phyloP scores from a whole-genome alignment of 441 rosid species.

The Erodium chrysanthum region DNA sequence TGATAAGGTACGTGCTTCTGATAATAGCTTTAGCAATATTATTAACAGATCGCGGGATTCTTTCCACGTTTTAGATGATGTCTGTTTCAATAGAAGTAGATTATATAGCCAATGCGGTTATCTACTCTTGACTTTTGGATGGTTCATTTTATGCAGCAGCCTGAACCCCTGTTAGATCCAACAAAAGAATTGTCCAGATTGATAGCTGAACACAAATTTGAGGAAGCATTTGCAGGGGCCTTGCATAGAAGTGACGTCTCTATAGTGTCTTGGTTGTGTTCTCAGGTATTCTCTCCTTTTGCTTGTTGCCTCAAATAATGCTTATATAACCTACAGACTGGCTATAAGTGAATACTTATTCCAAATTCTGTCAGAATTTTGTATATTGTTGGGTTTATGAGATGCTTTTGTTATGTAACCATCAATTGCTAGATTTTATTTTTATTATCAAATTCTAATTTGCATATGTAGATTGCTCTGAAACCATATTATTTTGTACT shows the following conservation, averaged over 20 bases:
- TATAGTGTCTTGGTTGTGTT: constrained; percentile 69
- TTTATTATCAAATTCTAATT: neutral
- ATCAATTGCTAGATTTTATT: neutral
- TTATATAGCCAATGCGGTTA: neutral
- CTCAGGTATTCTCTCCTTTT: constrained; percentile 37
- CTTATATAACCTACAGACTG: neutral
- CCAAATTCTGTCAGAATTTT: neutral
- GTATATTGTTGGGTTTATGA: neutral
- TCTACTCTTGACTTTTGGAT: constrained; percentile 10
- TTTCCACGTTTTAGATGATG: neutral
- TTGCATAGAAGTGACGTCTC: constrained; percentile 65
- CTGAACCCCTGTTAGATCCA: constrained; percentile 53
- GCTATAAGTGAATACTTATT: neutral
- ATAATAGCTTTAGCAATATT: neutral
- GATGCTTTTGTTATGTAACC: neutral
- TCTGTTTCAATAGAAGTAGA: neutral
- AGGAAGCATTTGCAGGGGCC: constrained; percentile 62
- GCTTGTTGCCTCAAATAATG: neutral
- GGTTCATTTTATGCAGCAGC: constrained; percentile 21
- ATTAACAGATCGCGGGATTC: neutral
- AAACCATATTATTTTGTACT: neutral
- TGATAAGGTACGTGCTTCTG: constrained; percentile 35
- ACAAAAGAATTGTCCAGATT: constrained; percentile 53
- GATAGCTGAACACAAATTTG: constrained; percentile 46
- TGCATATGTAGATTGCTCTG: neutral